phyloP scores from a whole-genome alignment of 73 alveolate species.

The Paramecium bursaria region DNA sequence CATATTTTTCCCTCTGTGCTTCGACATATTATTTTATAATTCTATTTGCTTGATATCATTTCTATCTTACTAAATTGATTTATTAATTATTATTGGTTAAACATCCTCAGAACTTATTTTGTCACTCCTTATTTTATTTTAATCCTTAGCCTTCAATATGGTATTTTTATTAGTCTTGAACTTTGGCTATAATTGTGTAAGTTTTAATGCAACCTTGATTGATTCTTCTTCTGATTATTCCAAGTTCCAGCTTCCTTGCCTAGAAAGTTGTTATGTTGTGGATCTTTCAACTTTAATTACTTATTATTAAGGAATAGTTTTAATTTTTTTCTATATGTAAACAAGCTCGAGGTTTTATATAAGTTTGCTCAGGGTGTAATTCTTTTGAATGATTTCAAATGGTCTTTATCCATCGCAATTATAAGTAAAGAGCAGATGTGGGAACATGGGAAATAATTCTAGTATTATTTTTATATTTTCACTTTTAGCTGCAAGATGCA shows the following conservation, averaged over 20 bases:
- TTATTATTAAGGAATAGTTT: background rate
- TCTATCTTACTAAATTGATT: constrained; percentile 57
- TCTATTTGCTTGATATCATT: constrained; percentile 47
- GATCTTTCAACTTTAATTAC: too few species aligned
- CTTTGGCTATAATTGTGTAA: too few species aligned
- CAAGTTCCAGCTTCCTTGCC: constrained; percentile 11
- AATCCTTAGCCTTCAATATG: too few species aligned
- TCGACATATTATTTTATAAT: background rate
- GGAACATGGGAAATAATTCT: constrained; percentile 1
- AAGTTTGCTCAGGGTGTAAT: constrained; percentile 48
- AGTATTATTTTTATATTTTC: constrained; percentile 40
- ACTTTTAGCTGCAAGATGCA: constrained; percentile 61
- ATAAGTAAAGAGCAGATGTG: constrained; percentile 36
- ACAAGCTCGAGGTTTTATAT: background rate
- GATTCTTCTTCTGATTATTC: constrained; percentile 35
- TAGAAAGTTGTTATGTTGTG: background rate
- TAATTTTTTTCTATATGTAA: background rate
- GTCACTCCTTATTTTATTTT: background rate
- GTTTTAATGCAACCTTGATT: background rate
- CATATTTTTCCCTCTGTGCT: background rate
- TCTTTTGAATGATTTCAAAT: constrained; percentile 39
- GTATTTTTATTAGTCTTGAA: too few species aligned
- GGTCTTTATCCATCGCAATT: constrained; percentile 25
- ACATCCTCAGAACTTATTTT: background rate
- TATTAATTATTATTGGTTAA: constrained; percentile 5